phyloP scores from a whole-genome alignment of 306 rosid species.

The Pterocarpus santalinus region DNA sequence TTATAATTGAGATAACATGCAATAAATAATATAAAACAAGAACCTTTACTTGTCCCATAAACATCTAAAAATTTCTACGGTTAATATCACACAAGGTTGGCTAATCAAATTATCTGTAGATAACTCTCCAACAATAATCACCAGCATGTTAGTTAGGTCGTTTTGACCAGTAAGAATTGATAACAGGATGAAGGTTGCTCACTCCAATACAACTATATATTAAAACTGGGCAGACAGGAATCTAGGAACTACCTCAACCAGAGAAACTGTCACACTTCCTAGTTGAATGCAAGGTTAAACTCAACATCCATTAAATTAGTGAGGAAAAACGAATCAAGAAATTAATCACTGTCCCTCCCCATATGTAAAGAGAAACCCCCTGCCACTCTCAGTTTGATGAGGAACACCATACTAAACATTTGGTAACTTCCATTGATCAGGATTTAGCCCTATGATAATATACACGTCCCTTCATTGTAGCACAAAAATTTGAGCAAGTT shows the following conservation, averaged over 20 bases:
- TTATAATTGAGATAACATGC: not conserved
- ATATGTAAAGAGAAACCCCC: not conserved
- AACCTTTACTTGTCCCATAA: not conserved
- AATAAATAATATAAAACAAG: too few species aligned
- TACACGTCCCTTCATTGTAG: slow-evolving; percentile 26
- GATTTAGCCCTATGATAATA: not conserved
- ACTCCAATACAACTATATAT: not conserved
- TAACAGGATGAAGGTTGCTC: slow-evolving; percentile 21
- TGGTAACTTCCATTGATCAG: slow-evolving; percentile 22
- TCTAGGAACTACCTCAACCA: slow-evolving; percentile 26
- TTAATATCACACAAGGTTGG: slow-evolving; percentile 12
- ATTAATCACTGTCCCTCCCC: slow-evolving; percentile 12
- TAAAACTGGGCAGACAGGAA: not conserved
- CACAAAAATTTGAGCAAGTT: slow-evolving; percentile 19
- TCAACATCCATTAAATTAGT: not conserved
- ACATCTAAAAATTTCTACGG: not conserved
- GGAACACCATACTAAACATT: slow-evolving; percentile 7
- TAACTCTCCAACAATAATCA: not conserved
- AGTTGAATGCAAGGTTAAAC: not conserved
- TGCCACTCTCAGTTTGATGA: slow-evolving; percentile 28
- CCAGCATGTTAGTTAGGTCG: not conserved
- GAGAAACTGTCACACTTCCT: slow-evolving; percentile 18
- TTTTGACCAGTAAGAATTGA: slow-evolving; percentile 24
- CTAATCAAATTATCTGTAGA: not conserved
- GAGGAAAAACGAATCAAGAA: slow-evolving; percentile 22